Evolutionary conservation across 2,329 filamentous ascomycete genomes (phyloP).

Genomic region (Calcarisporium arbuscula): DNA sequence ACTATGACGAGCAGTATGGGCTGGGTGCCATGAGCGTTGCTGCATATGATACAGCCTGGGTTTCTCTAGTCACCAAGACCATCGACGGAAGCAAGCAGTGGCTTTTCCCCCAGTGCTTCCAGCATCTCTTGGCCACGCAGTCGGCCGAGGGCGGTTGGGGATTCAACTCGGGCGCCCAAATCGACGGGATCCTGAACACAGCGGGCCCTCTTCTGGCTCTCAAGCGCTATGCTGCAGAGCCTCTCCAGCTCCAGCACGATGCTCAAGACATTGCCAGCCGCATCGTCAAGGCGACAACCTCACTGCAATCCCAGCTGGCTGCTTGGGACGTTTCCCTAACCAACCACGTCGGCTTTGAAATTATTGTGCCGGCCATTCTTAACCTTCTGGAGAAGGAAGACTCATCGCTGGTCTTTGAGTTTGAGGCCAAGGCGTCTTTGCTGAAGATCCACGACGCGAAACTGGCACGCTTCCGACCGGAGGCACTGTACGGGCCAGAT

Average conservation of each 20-base stretch:
- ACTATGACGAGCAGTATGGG: conserved; percentile 3
- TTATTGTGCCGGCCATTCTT: conserved; percentile 11
- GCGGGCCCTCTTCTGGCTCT: conserved; percentile 10
- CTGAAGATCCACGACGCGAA: conserved; percentile 2
- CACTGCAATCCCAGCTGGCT: conserved; percentile 1
- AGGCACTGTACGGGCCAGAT: background rate
- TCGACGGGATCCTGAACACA: conserved; percentile 13
- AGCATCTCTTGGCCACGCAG: conserved; percentile 9
- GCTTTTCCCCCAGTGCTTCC: conserved; percentile 13
- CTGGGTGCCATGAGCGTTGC: conserved; percentile 5
- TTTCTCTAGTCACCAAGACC: conserved; percentile 9
- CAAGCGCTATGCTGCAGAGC: conserved; percentile 4
- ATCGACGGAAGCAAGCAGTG: conserved; percentile 1
- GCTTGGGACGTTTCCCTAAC: conserved; percentile 7
- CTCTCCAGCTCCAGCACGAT: conserved; percentile 3
- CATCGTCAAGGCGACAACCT: conserved; percentile 3
- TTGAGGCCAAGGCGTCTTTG: background rate
- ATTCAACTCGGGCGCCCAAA: conserved; percentile 2
- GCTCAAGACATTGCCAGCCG: background rate
- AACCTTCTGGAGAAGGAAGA: conserved; percentile 4
- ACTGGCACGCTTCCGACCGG: background rate
- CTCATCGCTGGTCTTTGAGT: conserved; percentile 5
- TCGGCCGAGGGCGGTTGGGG: conserved; percentile 6
- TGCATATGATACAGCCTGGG: conserved; percentile 13
- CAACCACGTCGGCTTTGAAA: conserved; percentile 13